Percentiles rank a stretch among this genome's conserved stretches.
These are phyloP conservation scores for Penicillium sp. DNA, from an alignment of 2,329 filamentous ascomycete species.

Conservation along the genomic window DNA sequence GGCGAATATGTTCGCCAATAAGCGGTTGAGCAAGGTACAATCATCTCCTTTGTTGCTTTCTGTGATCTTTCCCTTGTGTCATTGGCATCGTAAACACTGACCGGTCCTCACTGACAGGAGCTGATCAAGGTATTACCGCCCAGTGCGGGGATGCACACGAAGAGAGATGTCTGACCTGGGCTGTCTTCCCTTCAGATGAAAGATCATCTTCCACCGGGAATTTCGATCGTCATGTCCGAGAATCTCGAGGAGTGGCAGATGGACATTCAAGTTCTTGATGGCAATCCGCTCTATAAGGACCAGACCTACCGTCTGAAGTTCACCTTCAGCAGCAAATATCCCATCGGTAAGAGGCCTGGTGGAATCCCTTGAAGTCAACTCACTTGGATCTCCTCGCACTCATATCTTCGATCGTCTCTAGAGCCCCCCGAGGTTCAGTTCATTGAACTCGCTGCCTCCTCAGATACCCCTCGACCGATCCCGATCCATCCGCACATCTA, in stretches of 20 bases:
- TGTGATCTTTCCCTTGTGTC: too few relatives aligned
- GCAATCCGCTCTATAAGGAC: slow-evolving; percentile 78
- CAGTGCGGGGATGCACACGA: not conserved
- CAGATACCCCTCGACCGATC: slow-evolving; percentile 52
- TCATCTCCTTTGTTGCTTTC: too few relatives aligned
- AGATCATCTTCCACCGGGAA: slow-evolving; percentile 57
- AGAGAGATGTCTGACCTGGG: not conserved
- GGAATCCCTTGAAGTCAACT: too few relatives aligned
- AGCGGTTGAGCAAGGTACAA: slow-evolving; percentile 44
- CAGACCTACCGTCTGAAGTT: slow-evolving; percentile 83
- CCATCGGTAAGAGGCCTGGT: slow-evolving; percentile 62
- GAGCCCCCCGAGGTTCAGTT: slow-evolving; percentile 96
- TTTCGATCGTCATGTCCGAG: slow-evolving; percentile 72
- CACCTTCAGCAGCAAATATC: slow-evolving; percentile 74
- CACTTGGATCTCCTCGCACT: too few relatives aligned
- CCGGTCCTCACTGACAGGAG: slow-evolving; percentile 38
- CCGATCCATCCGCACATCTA: slow-evolving; percentile 98
- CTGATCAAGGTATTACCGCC: slow-evolving; percentile 47
- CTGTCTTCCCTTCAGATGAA: slow-evolving; percentile 44
- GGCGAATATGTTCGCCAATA: slow-evolving; percentile 46
- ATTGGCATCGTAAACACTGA: too few relatives aligned
- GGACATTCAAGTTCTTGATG: slow-evolving; percentile 84
- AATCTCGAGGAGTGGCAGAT: slow-evolving; percentile 85
- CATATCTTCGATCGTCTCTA: slow-evolving; percentile 36
- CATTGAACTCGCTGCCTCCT: slow-evolving; percentile 49